Conservation (phyloP, 2,329 filamentous ascomycete species). For the Plenodomus biglobosus region DNA sequence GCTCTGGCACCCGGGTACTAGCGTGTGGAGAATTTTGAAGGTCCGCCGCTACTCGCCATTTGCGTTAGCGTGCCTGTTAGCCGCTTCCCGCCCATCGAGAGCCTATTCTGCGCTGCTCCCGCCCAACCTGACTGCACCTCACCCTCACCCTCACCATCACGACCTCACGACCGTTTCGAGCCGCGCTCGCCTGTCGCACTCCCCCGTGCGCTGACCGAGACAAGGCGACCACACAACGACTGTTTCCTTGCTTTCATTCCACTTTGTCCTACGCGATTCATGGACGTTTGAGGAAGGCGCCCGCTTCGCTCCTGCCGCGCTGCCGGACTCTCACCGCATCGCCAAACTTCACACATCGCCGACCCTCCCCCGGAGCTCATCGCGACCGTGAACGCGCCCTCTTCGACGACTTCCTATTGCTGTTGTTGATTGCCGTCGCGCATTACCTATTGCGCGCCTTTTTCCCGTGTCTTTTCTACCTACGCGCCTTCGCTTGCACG, state of each 20-base stretch:
- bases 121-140: constrained; percentile 18
- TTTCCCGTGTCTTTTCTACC: constrained; percentile 5
- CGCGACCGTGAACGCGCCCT: neutral
- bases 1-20: constrained; percentile 5
- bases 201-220: constrained; percentile 28
- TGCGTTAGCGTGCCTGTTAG: constrained; percentile 5
- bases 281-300: constrained; percentile 20
- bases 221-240: constrained; percentile 16
- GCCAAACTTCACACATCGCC: constrained; percentile 10
- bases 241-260: constrained; percentile 28
- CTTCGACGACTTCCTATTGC: neutral
- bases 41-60: constrained; percentile 3
- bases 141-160: constrained; percentile 15
- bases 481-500: constrained; percentile 27
- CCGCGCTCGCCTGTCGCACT: constrained; percentile 28
- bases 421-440: constrained; percentile 9
- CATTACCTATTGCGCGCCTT: constrained; percentile 2
- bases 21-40: constrained; percentile 10
- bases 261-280: constrained; percentile 15
- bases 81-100: neutral
- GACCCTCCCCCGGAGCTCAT: neutral
- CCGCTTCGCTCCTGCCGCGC: constrained; percentile 20
- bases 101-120: constrained; percentile 7
- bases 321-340: constrained; percentile 13
- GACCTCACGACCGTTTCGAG: constrained; percentile 25